A percentile compares a stretch with the other conserved stretches of the same genome.
These are phyloP conservation scores for Pistacia integerrima DNA, from an alignment of 345 rosid species.

Conservation along the genomic window DNA sequence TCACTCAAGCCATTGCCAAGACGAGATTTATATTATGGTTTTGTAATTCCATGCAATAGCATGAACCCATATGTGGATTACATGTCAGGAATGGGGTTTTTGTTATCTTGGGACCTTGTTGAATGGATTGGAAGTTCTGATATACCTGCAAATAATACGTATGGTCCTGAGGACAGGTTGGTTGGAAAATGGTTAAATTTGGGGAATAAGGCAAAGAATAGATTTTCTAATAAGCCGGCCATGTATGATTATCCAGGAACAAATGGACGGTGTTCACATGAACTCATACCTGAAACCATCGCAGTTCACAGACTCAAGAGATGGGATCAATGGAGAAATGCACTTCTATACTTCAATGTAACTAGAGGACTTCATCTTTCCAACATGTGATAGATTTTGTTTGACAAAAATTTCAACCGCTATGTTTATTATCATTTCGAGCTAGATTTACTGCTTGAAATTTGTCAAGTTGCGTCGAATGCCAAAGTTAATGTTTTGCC, in stretches of 20 bases:
- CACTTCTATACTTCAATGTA: slow-evolving; percentile 41
- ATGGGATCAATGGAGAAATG: slow-evolving; percentile 43
- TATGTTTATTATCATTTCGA: too few species aligned
- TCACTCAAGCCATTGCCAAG: slow-evolving; percentile 32
- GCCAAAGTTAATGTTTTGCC: too few species aligned
- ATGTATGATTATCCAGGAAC: slow-evolving; percentile 52
- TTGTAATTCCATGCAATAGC: slow-evolving; percentile 41
- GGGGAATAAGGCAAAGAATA: slow-evolving; percentile 37
- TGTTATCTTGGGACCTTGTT: slow-evolving; percentile 46
- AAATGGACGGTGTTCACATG: slow-evolving; percentile 41
- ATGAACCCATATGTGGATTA: slow-evolving; percentile 40
- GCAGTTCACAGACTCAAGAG: slow-evolving; percentile 45
- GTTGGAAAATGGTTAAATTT: slow-evolving; percentile 43
- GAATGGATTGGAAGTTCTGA: slow-evolving; percentile 39
- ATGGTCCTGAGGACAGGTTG: slow-evolving; percentile 49
- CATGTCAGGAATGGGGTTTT: slow-evolving; percentile 50
- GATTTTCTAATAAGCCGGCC: slow-evolving; percentile 37
- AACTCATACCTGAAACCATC: slow-evolving; percentile 37
- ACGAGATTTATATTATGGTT: slow-evolving; percentile 43
- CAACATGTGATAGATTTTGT: background rate
- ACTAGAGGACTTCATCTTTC: slow-evolving; percentile 29
- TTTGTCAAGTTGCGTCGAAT: too few species aligned
- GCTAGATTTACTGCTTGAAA: too few species aligned
- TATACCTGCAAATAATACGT: slow-evolving; percentile 27
- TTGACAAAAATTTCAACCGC: too few species aligned